A percentile compares a stretch with the other conserved stretches of the same genome.
Evolutionary conservation across 2,329 filamentous ascomycete species (phyloP).

Genomic region (Fusarium camptoceras): DNA sequence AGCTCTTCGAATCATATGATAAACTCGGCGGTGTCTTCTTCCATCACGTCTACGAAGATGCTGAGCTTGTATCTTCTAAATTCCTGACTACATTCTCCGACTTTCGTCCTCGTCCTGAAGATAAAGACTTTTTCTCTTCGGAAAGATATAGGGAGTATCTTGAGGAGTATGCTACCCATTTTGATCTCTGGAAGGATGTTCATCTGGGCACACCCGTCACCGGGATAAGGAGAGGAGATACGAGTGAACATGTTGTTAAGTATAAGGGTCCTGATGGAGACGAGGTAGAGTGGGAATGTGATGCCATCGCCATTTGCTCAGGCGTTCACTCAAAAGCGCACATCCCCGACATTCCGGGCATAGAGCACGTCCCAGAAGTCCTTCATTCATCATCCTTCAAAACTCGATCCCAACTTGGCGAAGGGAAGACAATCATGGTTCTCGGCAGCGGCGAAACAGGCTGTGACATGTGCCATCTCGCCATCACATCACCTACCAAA

Average conservation of each 20-base stretch:
- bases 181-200: neutral
- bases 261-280: neutral
- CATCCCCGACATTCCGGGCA: neutral
- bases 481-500: slow-evolving; percentile 2
- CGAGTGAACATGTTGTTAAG: neutral
- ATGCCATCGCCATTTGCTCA: slow-evolving; percentile 6
- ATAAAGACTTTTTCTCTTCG: neutral
- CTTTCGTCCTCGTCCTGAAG: neutral
- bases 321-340: slow-evolving; percentile 1
- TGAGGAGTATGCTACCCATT: neutral
- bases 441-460: neutral
- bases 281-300: neutral
- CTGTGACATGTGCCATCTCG: slow-evolving; percentile 8
- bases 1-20: neutral
- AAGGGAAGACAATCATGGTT: slow-evolving; percentile 4
- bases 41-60: slow-evolving; percentile 1
- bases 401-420: neutral
- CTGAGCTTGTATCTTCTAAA: slow-evolving; percentile 2
- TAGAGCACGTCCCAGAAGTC: neutral
- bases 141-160: neutral
- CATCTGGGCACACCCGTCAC: neutral
- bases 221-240: neutral
- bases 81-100: slow-evolving; percentile 6
- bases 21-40: neutral
- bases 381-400: slow-evolving; percentile 7